Evolutionary conservation across 2,329 filamentous ascomycete genomes (phyloP).

Genomic region (Pezizomycotina sp.): DNA sequence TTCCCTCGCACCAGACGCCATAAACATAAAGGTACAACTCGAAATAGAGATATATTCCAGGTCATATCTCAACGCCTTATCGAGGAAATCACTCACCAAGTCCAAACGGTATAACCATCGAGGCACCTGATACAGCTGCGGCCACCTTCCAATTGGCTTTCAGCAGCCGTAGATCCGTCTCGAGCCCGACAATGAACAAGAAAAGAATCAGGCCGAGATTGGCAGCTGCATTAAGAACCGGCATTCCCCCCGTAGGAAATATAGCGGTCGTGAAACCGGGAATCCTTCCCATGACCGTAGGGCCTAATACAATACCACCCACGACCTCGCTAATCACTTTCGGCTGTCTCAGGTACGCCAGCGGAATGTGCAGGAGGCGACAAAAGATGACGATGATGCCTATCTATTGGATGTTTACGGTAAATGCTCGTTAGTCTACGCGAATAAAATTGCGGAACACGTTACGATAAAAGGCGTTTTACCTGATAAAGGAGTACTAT

Average conservation of each 20-base stretch:
- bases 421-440: background rate
- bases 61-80: background rate
- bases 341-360: conserved; percentile 61
- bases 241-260: conserved; percentile 59
- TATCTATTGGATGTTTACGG: conserved; percentile 33
- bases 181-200: conserved; percentile 72
- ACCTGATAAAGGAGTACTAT: conserved; percentile 62
- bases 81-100: conserved; percentile 41
- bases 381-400: conserved; percentile 60
- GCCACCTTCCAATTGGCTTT: conserved; percentile 67
- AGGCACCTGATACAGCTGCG: conserved; percentile 56
- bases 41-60: too few species aligned
- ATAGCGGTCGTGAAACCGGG: conserved; percentile 61
- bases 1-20: too few species aligned
- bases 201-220: conserved; percentile 74
- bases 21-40: too few species aligned
- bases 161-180: conserved; percentile 67
- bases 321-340: conserved; percentile 73
- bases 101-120: conserved; percentile 70
- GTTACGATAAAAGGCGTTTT: conserved; percentile 18
- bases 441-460: background rate
- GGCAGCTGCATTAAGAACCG: conserved; percentile 58
- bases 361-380: conserved; percentile 56
- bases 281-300: conserved; percentile 74
- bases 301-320: conserved; percentile 69